A percentile compares a stretch with the other conserved stretches of the same genome.
Conservation (phyloP, 345 rosid species). For the Pseudoturritis turrita region DNA sequence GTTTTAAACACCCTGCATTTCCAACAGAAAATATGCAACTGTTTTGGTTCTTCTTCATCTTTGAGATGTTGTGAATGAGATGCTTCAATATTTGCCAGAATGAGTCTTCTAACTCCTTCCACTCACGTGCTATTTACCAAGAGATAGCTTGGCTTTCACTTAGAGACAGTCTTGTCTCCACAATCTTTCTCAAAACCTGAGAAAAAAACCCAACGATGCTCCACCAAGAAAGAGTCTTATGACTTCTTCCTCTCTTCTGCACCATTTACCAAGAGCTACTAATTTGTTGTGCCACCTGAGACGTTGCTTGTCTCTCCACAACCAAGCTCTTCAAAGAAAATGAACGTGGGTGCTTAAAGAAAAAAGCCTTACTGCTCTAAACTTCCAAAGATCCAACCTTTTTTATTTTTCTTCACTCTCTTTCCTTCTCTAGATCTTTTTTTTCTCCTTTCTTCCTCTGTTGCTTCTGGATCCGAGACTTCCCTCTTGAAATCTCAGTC, state of each 20-base stretch:
- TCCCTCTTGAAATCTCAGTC: background rate
- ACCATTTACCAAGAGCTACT: background rate
- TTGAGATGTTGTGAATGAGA: background rate
- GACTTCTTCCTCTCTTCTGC: background rate
- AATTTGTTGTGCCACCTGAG: background rate
- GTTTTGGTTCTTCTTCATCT: background rate
- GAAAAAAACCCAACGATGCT: background rate
- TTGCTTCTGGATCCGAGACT: background rate
- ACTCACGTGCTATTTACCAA: background rate
- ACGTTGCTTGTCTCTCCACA: background rate
- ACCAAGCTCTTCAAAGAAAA: background rate
- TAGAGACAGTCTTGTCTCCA: background rate
- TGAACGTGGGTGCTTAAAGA: background rate
- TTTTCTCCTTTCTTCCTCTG: no score
- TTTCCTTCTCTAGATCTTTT: no score
- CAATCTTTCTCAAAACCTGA: background rate
- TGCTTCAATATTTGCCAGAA: background rate
- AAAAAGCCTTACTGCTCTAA: no score
- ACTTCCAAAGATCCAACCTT: no score
- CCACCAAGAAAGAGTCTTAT: conserved; percentile 5
- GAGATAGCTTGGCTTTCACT: background rate
- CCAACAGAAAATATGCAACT: background rate
- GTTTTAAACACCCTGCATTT: no score
- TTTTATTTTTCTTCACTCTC: no score
- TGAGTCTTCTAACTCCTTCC: background rate